phyloP scores from a whole-genome alignment of 352 stramenopile species.

The Phytophthora fragariae region DNA sequence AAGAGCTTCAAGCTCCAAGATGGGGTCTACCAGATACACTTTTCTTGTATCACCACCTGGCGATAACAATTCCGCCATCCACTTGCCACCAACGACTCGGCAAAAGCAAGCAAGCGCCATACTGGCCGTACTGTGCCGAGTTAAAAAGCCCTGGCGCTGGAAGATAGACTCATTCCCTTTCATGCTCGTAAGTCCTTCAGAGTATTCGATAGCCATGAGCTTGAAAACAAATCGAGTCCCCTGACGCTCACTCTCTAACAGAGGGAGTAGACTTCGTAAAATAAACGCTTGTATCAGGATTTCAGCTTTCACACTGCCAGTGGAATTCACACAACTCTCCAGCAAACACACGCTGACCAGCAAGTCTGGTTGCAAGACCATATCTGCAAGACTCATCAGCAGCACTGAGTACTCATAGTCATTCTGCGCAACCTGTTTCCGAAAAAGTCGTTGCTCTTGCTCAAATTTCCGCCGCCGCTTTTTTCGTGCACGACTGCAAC shows the following conservation, averaged over 20 bases:
- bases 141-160: slow-evolving; percentile 36
- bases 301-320: background rate
- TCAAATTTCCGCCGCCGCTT: slow-evolving; percentile 54
- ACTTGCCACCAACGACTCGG: slow-evolving; percentile 39
- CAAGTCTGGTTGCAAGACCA: slow-evolving; percentile 61
- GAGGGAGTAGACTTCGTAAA: slow-evolving; percentile 49
- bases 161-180: slow-evolving; percentile 8
- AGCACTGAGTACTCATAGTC: slow-evolving; percentile 78
- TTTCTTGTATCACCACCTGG: background rate
- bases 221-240: slow-evolving; percentile 59
- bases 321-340: slow-evolving; percentile 21
- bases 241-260: slow-evolving; percentile 61
- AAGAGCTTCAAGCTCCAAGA: slow-evolving; percentile 23
- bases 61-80: slow-evolving; percentile 34
- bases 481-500: slow-evolving; percentile 44
- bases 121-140: slow-evolving; percentile 44
- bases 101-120: slow-evolving; percentile 46
- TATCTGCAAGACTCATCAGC: slow-evolving; percentile 51
- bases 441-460: slow-evolving; percentile 41
- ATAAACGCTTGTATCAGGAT: slow-evolving; percentile 36
- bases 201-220: slow-evolving; percentile 50
- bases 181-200: slow-evolving; percentile 11
- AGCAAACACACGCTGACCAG: slow-evolving; percentile 39
- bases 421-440: slow-evolving; percentile 69
- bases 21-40: background rate